These are phyloP conservation scores for Sisymbrium altissimum DNA, from an alignment of 345 rosid genomes.

Conservation along the genomic window DNA sequence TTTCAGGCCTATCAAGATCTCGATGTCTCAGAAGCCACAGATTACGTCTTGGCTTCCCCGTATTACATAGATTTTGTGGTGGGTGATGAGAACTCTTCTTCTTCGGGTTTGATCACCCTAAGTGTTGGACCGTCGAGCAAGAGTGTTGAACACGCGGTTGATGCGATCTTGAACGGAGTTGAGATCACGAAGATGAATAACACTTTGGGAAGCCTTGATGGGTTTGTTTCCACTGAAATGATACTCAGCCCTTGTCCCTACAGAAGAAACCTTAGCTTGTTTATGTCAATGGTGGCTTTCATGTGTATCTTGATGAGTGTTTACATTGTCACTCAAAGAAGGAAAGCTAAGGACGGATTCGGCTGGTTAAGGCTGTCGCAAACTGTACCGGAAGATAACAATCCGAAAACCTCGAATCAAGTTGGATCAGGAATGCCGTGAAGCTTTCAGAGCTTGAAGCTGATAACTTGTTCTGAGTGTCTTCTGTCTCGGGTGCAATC, in stretches of 20 bases:
- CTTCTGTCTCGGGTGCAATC: neutral
- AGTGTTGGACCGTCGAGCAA: slow-evolving; percentile 64
- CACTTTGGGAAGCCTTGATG: slow-evolving; percentile 70
- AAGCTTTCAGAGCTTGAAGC: neutral
- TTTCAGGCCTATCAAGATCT: too few relatives aligned
- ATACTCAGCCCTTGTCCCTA: slow-evolving; percentile 45
- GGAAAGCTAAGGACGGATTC: slow-evolving; percentile 34
- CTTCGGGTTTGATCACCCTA: slow-evolving; percentile 42
- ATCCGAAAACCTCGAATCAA: slow-evolving; percentile 27
- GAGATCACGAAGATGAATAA: slow-evolving; percentile 88
- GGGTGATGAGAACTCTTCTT: slow-evolving; percentile 21
- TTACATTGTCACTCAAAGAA: slow-evolving; percentile 39
- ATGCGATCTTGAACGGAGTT: slow-evolving; percentile 70
- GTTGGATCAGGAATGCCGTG: slow-evolving; percentile 27
- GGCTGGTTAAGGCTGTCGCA: slow-evolving; percentile 62
- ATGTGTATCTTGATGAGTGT: slow-evolving; percentile 55
- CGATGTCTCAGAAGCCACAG: neutral
- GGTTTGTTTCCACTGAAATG: slow-evolving; percentile 43
- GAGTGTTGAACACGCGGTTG: slow-evolving; percentile 47
- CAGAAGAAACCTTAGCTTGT: slow-evolving; percentile 39
- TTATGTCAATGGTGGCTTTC: slow-evolving; percentile 53
- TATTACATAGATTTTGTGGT: slow-evolving; percentile 62
- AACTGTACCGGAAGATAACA: slow-evolving; percentile 30
- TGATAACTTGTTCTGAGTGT: neutral
- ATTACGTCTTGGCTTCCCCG: slow-evolving; percentile 60